Percentiles rank a stretch among this genome's conserved stretches.
These are phyloP conservation scores for Xylariomycetidae sp. DNA, from an alignment of 2,329 filamentous ascomycete genomes.

Conservation along the genomic window DNA sequence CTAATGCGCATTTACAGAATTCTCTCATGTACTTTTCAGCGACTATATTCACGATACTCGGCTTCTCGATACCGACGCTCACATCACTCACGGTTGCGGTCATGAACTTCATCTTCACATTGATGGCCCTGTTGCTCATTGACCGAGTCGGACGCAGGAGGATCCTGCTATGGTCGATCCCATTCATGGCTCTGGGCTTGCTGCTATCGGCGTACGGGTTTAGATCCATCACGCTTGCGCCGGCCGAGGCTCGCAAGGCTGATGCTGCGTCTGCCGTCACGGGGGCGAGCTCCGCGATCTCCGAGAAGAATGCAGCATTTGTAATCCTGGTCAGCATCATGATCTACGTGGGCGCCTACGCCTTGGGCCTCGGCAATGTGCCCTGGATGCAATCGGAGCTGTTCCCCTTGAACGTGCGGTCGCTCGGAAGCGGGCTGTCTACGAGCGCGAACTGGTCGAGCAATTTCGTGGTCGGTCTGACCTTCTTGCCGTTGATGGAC, in stretches of 20 bases:
- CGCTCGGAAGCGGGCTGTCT: slow-evolving; percentile 65
- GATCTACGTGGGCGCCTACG: slow-evolving; percentile 80
- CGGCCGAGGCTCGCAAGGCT: slow-evolving; percentile 11
- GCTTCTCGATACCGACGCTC: slow-evolving; percentile 73
- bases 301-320: slow-evolving; percentile 34
- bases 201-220: slow-evolving; percentile 70
- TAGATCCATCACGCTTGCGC: slow-evolving; percentile 50
- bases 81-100: slow-evolving; percentile 75
- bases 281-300: slow-evolving; percentile 1
- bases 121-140: slow-evolving; percentile 70
- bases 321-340: slow-evolving; percentile 72
- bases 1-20: slow-evolving; percentile 60
- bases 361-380: slow-evolving; percentile 83
- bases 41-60: slow-evolving; percentile 73
- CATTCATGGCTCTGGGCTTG: slow-evolving; percentile 75
- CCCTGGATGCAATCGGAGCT: slow-evolving; percentile 96
- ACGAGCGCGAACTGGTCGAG: slow-evolving; percentile 83
- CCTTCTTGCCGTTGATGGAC: slow-evolving; percentile 68
- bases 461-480: slow-evolving; percentile 82
- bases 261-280: slow-evolving; percentile 16
- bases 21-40: slow-evolving; percentile 90
- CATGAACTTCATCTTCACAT: slow-evolving; percentile 77
- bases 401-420: slow-evolving; percentile 72
- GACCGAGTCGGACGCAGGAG: slow-evolving; percentile 74
- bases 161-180: slow-evolving; percentile 78